Conservation (phyloP, 352 stramenopile genomes). For the Phytopythium boreale region DNA sequence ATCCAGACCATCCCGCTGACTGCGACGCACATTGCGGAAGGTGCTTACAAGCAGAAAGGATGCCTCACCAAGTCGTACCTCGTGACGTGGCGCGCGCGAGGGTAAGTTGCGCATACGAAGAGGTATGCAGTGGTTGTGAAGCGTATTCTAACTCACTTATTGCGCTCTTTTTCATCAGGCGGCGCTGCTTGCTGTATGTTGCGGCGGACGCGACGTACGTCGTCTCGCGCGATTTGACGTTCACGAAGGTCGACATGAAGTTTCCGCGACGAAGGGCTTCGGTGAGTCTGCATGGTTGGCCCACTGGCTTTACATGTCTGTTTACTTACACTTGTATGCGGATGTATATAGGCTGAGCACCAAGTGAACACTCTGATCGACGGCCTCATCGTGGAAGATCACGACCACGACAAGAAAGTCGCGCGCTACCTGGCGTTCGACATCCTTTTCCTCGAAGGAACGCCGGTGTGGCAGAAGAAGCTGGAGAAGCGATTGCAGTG, state of each 20-base stretch:
- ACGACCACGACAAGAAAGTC: conserved; percentile 75
- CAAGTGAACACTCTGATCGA: conserved; percentile 84
- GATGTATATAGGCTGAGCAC: conserved; percentile 41
- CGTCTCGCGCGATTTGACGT: conserved; percentile 77
- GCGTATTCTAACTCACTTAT: not conserved
- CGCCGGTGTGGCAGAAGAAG: conserved; percentile 84
- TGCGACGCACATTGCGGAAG: conserved; percentile 75
- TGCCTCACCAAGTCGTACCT: conserved; percentile 80
- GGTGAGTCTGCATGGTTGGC: conserved; percentile 24
- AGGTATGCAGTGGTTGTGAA: not conserved
- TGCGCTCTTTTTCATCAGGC: conserved; percentile 25
- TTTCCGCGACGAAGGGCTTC: conserved; percentile 71
- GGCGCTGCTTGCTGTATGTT: conserved; percentile 76
- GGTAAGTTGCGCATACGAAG: conserved; percentile 31
- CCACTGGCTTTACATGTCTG: not conserved
- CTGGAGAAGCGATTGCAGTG: conserved; percentile 85
- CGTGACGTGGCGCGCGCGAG: conserved; percentile 79
- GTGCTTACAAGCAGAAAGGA: conserved; percentile 66
- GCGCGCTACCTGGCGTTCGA: conserved; percentile 80
- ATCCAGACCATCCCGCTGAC: conserved; percentile 77
- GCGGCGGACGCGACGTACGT: conserved; percentile 69
- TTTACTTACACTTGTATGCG: not conserved
- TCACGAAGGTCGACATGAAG: conserved; percentile 88
- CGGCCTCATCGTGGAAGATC: conserved; percentile 82
- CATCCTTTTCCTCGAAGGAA: conserved; percentile 76